These are phyloP conservation scores for Kluyveromyces starmeri DNA, from an alignment of 805 yeast species.

Conservation along the genomic window DNA sequence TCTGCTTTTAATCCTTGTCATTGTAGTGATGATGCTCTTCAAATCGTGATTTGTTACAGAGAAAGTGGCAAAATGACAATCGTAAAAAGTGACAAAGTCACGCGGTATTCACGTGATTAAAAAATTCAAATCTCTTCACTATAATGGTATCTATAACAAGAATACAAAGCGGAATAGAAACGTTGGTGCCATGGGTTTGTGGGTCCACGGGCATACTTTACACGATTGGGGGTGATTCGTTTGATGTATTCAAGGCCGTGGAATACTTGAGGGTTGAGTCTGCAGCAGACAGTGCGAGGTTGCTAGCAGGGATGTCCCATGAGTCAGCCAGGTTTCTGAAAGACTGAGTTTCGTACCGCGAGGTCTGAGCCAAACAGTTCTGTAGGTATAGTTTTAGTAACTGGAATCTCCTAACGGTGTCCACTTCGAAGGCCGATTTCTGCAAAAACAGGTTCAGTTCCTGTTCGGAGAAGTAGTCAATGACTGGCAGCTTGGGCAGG, in stretches of 20 bases:
- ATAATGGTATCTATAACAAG: too few species aligned
- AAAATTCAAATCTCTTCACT: too few species aligned
- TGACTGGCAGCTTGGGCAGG: slow-evolving; percentile 62
- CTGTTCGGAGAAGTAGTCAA: slow-evolving; percentile 36
- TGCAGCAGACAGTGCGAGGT: background rate
- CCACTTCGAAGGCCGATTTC: background rate
- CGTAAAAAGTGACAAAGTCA: too few species aligned
- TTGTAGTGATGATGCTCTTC: too few species aligned
- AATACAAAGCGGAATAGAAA: too few species aligned
- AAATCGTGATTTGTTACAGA: too few species aligned
- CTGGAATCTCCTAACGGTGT: background rate
- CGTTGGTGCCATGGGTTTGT: too few species aligned
- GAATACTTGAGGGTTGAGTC: background rate
- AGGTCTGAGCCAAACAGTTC: background rate
- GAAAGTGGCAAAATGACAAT: too few species aligned
- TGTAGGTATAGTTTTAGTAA: background rate
- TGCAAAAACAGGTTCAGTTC: slow-evolving; percentile 9
- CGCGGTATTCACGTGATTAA: too few species aligned
- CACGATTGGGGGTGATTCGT: background rate
- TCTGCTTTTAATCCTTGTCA: too few species aligned
- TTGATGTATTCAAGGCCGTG: background rate
- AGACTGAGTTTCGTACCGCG: background rate
- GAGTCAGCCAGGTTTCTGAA: background rate
- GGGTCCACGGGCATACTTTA: background rate
- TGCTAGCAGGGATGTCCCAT: background rate